Evolutionary conservation across 108 stramenopile genomes (phyloP).

Genomic region (Cyclotella sp.): DNA sequence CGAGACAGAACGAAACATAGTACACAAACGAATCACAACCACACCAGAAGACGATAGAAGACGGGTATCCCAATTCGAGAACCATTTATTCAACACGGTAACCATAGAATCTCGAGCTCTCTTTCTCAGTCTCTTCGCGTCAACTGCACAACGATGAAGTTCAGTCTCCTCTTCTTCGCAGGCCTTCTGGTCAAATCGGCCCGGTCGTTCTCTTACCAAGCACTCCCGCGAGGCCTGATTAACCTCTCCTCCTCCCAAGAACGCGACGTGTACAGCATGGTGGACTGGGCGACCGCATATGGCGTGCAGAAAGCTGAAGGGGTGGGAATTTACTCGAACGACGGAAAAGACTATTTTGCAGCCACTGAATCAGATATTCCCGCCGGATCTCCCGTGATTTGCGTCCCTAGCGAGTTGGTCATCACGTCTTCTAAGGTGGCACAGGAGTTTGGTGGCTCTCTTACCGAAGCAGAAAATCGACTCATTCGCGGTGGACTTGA

Average conservation of each 20-base stretch:
- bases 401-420: slow-evolving; percentile 46
- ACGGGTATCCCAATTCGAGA: no score
- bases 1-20: not conserved
- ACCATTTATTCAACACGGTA: no score
- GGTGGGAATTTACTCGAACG: slow-evolving; percentile 46
- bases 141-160: slow-evolving; percentile 22
- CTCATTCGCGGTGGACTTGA: slow-evolving; percentile 34
- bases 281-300: slow-evolving; percentile 47
- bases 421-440: slow-evolving; percentile 40
- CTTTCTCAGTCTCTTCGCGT: not conserved
- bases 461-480: slow-evolving; percentile 29
- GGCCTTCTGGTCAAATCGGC: slow-evolving; percentile 7
- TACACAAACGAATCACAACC: not conserved
- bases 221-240: slow-evolving; percentile 36
- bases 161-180: slow-evolving; percentile 15
- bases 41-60: no score
- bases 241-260: slow-evolving; percentile 48
- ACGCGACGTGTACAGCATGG: slow-evolving; percentile 54
- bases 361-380: slow-evolving; percentile 46
- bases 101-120: no score
- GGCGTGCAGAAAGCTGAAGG: slow-evolving; percentile 57
- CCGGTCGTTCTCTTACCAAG: slow-evolving; percentile 42
- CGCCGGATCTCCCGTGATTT: slow-evolving; percentile 50
- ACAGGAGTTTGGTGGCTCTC: slow-evolving; percentile 44
- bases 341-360: slow-evolving; percentile 55